Evolutionary conservation across 2,329 filamentous ascomycete species (phyloP).

Genomic region (Aspergillus awamori): DNA sequence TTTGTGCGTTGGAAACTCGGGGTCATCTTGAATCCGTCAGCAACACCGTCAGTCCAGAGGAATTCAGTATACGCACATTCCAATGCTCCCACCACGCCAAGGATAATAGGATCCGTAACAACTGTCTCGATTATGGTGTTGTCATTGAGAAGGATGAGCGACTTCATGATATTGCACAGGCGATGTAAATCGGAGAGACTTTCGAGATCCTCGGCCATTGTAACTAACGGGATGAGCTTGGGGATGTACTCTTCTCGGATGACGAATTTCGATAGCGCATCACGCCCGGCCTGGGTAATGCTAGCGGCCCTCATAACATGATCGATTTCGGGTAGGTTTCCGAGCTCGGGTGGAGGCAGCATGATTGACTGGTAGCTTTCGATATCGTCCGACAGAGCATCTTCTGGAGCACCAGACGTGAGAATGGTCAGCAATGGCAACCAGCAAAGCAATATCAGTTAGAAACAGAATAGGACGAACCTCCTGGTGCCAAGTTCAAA

Average conservation of each 20-base stretch:
- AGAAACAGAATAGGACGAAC: conserved; percentile 45
- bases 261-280: conserved; percentile 84
- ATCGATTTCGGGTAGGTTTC: conserved; percentile 82
- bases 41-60: not conserved
- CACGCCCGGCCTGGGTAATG: conserved; percentile 72
- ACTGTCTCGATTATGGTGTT: conserved; percentile 91
- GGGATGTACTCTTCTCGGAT: conserved; percentile 83
- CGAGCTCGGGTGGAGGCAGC: conserved; percentile 78
- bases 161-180: conserved; percentile 98
- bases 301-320: conserved; percentile 78
- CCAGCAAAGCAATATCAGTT: conserved; percentile 27
- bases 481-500: conserved; percentile 62
- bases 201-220: conserved; percentile 88
- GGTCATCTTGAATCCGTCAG: conserved; percentile 67
- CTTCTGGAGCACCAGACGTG: conserved; percentile 58
- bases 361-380: conserved; percentile 71
- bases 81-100: conserved; percentile 91
- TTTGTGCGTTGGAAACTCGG: conserved; percentile 96
- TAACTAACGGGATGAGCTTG: conserved; percentile 82
- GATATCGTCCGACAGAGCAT: conserved; percentile 86
- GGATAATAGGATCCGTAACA: conserved; percentile 83
- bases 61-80: conserved; percentile 63
- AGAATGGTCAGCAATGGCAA: conserved; percentile 14
- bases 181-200: conserved; percentile 83
- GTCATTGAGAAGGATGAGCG: conserved; percentile 90